Percentiles rank a stretch among this genome's conserved stretches.
Evolutionary conservation across 768 basidiomycete genomes (phyloP).

Genomic region (Agaricus blazei): DNA sequence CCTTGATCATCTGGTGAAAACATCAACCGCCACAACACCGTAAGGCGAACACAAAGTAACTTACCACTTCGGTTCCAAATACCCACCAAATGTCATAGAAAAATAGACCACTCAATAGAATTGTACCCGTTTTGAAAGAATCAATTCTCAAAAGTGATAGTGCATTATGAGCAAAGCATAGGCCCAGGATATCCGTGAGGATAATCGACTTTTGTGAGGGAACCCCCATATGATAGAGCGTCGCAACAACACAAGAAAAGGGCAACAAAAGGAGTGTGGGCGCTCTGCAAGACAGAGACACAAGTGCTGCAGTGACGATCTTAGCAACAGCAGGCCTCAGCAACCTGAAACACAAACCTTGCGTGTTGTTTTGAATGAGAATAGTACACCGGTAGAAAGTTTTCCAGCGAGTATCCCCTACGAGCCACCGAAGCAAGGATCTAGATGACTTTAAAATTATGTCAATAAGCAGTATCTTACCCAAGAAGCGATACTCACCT

Average conservation of each 20-base stretch:
- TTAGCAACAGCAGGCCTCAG: slow-evolving; percentile 13
- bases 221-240: slow-evolving; percentile 50
- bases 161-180: slow-evolving; percentile 81
- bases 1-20: slow-evolving; percentile 75
- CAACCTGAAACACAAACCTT: slow-evolving; percentile 14
- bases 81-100: slow-evolving; percentile 97
- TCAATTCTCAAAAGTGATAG: slow-evolving; percentile 79
- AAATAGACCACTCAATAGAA: slow-evolving; percentile 81
- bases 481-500: slow-evolving; percentile 35
- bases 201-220: slow-evolving; percentile 54
- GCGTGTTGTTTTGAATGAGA: slow-evolving; percentile 33
- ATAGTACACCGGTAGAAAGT: slow-evolving; percentile 43
- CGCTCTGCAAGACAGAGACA: slow-evolving; percentile 46
- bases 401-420: slow-evolving; percentile 55
- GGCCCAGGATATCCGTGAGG: slow-evolving; percentile 67
- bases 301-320: slow-evolving; percentile 20
- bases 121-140: slow-evolving; percentile 81
- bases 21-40: not conserved
- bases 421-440: slow-evolving; percentile 40
- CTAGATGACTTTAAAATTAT: slow-evolving; percentile 38
- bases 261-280: slow-evolving; percentile 55
- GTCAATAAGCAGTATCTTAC: not conserved
- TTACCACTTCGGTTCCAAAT: slow-evolving; percentile 79
- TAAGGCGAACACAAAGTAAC: slow-evolving; percentile 20
- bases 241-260: slow-evolving; percentile 58